Conservation (phyloP, 352 stramenopile genomes). For the Phytophthora citrophthora region DNA sequence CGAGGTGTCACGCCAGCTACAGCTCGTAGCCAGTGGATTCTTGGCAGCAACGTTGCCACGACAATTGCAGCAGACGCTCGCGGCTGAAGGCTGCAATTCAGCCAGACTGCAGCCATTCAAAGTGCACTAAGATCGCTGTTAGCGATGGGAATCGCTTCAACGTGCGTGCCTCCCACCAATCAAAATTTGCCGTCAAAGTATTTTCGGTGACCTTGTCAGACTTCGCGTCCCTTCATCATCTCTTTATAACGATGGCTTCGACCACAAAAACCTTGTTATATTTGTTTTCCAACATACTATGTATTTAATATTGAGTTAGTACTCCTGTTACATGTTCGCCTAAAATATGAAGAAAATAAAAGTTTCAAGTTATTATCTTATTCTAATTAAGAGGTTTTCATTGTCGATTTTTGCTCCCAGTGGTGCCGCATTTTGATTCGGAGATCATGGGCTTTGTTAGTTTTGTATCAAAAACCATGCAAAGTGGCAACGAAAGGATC, state of each 20-base stretch:
- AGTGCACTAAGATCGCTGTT: constrained; percentile 3
- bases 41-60: not conserved
- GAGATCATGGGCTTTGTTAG: constrained; percentile 11
- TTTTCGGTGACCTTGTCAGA: not conserved
- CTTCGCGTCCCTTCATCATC: not conserved
- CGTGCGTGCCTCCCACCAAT: constrained; percentile 19
- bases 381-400: not conserved
- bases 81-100: not conserved
- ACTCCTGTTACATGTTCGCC: not conserved
- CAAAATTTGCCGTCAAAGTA: not conserved
- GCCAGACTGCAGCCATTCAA: constrained; percentile 7
- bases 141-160: constrained; percentile 15
- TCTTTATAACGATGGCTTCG: constrained; percentile 1
- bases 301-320: not conserved
- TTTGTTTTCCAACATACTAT: not conserved
- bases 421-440: not conserved
- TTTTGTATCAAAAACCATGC: constrained; percentile 11
- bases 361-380: too few species aligned
- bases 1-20: too few species aligned
- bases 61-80: not conserved
- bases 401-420: constrained; percentile 1
- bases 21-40: constrained; percentile 9
- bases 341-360: not conserved
- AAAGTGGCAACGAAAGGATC: constrained; percentile 20
- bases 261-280: not conserved